Percentiles rank a stretch among this genome's conserved stretches.
Conservation (phyloP, 2,329 filamentous ascomycete genomes). For the Aureobasidium sp. region DNA sequence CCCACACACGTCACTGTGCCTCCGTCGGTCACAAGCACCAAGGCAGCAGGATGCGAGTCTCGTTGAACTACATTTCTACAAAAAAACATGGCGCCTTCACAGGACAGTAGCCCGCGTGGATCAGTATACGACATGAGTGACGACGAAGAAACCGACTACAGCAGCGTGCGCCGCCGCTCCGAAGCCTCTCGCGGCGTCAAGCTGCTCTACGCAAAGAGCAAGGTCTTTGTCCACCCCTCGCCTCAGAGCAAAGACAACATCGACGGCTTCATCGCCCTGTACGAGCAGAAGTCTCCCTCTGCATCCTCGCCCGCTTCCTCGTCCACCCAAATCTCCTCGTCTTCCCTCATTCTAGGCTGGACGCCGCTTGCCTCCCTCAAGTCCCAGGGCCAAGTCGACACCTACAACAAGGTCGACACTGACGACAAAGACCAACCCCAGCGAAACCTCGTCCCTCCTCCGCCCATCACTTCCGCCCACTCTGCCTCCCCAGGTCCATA, state of each 20-base stretch:
- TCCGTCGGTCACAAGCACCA: neutral
- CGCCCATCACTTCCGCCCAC: conserved; percentile 85
- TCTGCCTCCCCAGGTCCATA: conserved; percentile 79
- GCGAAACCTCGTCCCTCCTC: conserved; percentile 89
- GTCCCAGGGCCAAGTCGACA: conserved; percentile 79
- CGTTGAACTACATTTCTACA: neutral
- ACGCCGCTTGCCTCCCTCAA: conserved; percentile 84
- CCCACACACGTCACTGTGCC: too few species aligned
- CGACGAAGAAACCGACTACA: conserved; percentile 95
- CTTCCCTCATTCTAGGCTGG: conserved; percentile 91
- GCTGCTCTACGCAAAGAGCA: conserved; percentile 96
- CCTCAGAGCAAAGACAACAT: conserved; percentile 97
- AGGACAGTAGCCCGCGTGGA: conserved; percentile 63
- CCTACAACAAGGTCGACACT: conserved; percentile 96
- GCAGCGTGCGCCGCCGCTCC: conserved; percentile 86
- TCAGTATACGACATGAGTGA: conserved; percentile 98
- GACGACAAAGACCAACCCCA: conserved; percentile 84
- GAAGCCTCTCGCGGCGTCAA: conserved; percentile 87
- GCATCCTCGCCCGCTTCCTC: conserved; percentile 43
- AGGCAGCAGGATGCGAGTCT: conserved; percentile 11
- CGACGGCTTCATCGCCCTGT: conserved; percentile 88
- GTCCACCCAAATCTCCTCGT: conserved; percentile 57
- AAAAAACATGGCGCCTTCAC: neutral
- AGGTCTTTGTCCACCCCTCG: conserved; percentile 96
- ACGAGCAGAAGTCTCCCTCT: conserved; percentile 80